Evolutionary conservation across 2,329 filamentous ascomycete species (phyloP), one percentile per base, ranked within the genome.

Genomic region (Hortaea werneckii): DNA sequence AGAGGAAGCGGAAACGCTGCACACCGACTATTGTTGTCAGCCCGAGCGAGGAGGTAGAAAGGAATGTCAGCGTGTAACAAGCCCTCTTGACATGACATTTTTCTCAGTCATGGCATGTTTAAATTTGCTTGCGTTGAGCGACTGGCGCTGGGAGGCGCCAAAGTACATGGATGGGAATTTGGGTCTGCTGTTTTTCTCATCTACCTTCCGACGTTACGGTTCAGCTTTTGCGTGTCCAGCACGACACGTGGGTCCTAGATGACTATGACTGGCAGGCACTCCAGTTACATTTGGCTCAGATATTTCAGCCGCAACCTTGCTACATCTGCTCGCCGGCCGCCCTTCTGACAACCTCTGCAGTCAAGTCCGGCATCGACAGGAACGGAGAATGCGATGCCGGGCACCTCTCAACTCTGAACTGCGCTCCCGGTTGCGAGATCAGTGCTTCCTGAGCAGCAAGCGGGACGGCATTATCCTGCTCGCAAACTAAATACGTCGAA

Each of bases 401-500:
- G n/a, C 55, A 48, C 37, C 46, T 56, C 50, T 52, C 54, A 3
- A 57, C 52, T 28, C 37, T 42, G 37, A 52, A 53, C 1, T 32
- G 43, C 8, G 46, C 49, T 8, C 48, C 58, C 3, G 44, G 45
- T 37, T 52, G 47, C 34, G 37, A 56, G 9, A 64, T 57, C 64
- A 71, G 65, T 9, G 52, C 55, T 50, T 66, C 58, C 53, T 72
- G 67, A 9, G 48, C 56, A 5, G 41, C 41, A 12, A 63, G 13
- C 13, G 60, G 63, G 40, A 69, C 63, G 4, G 67, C 67, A 27
- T 56, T 54, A 44, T 71, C 69, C 11, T 58, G 48, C 46, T 62
- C 58, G 48, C 67, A 71, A n/a, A 67, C 42, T 8, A 72, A 50
- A 50, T 68, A 71, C 9, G 66, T 67, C 28, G 54, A 61, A 1